phyloP scores from a whole-genome alignment of 2,329 filamentous ascomycete species.

The Epichloe aotearoae region DNA sequence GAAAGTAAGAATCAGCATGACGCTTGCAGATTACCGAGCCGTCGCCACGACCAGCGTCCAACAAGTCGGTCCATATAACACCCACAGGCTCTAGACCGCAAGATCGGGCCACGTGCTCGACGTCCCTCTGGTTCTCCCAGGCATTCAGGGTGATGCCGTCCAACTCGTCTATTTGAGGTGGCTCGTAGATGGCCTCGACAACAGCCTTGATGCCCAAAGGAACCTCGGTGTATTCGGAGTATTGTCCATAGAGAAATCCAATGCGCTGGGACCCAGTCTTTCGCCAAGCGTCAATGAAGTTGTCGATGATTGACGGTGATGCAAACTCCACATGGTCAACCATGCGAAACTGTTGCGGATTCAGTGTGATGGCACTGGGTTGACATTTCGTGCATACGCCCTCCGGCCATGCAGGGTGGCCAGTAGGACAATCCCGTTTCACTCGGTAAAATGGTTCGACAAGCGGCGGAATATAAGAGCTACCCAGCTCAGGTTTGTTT shows the following conservation, averaged over 20 bases:
- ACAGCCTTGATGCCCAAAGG: constrained; percentile 90
- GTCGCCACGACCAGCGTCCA: constrained; percentile 68
- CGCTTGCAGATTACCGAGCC: constrained; percentile 88
- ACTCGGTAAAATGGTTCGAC: constrained; percentile 90
- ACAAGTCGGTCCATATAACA: constrained; percentile 86
- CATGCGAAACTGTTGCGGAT: constrained; percentile 89
- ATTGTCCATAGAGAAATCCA: constrained; percentile 83
- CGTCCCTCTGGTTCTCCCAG: constrained; percentile 72
- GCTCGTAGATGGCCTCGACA: constrained; percentile 94
- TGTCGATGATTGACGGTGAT: constrained; percentile 69
- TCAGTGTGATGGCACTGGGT: constrained; percentile 88
- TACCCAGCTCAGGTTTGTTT: constrained; percentile 87
- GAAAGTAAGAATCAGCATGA: constrained; percentile 87
- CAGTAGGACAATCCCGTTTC: constrained; percentile 76
- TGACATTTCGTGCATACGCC: constrained; percentile 98
- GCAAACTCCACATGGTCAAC: constrained; percentile 98
- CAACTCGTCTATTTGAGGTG: constrained; percentile 75
- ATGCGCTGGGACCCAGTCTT: constrained; percentile 71
- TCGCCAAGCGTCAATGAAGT: constrained; percentile 86
- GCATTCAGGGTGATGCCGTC: constrained; percentile 77
- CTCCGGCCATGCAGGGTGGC: constrained; percentile 85
- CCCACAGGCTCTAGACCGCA: constrained; percentile 84
- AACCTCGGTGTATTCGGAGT: constrained; percentile 82
- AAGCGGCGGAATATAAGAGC: constrained; percentile 90
- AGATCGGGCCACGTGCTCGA: constrained; percentile 66